These are phyloP conservation scores for Saccharomyces hybrid DNA, from an alignment of 1,139 yeast species.

Conservation along the genomic window DNA sequence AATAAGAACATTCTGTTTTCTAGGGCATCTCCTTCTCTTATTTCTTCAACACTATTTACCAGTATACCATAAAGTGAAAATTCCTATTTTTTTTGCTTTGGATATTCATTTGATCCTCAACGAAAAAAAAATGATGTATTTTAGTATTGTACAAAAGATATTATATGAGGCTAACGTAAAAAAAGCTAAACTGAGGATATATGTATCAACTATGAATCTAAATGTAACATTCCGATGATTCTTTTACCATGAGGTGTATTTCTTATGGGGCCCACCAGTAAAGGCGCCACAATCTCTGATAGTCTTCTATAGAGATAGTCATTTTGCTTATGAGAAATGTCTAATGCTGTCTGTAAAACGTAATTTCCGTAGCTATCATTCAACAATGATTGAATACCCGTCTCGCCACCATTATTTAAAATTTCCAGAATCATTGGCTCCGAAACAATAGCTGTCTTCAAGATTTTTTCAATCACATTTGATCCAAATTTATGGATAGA, in stretches of 20 bases:
- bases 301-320: constrained; percentile 40
- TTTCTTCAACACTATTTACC: background rate
- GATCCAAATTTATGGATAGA: constrained; percentile 93
- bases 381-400: constrained; percentile 42
- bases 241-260: constrained; percentile 94
- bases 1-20: background rate
- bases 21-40: background rate
- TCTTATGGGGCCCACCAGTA: constrained; percentile 45
- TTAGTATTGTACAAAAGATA: constrained; percentile 3
- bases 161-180: background rate
- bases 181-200: background rate
- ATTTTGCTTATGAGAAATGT: constrained; percentile 52
- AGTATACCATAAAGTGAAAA: background rate
- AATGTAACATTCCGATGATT: constrained; percentile 40
- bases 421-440: constrained; percentile 39
- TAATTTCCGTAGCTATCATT: constrained; percentile 73
- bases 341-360: constrained; percentile 77
- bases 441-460: constrained; percentile 51
- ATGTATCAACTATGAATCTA: constrained; percentile 9
- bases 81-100: background rate
- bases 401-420: constrained; percentile 38
- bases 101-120: background rate
- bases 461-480: constrained; percentile 85
- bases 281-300: constrained; percentile 53
- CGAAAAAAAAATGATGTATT: constrained; percentile 1